Evolutionary conservation across 169 alveolate genomes (phyloP).

Genomic region (Plasmodium adleri): DNA sequence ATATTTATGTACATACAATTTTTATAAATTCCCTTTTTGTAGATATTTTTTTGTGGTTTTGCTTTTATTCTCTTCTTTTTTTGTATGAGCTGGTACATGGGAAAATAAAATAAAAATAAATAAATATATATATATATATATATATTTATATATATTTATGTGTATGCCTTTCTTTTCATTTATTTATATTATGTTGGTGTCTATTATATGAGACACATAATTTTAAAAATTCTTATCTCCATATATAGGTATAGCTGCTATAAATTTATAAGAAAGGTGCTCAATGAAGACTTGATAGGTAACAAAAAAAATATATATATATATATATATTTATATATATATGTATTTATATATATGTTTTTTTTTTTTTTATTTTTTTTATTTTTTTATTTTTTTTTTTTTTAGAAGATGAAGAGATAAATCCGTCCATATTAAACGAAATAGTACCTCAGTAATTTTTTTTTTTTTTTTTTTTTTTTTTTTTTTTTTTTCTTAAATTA

Average conservation of each 20-base stretch:
- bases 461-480: constrained; percentile 6
- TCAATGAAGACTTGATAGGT: constrained; percentile 28
- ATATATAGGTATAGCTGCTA: constrained; percentile 26
- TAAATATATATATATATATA: not conserved
- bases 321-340: too few species aligned
- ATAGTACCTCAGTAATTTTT: constrained; percentile 44
- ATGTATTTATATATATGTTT: not conserved
- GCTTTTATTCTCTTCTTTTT: constrained; percentile 22
- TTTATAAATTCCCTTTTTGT: not conserved
- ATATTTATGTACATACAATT: not conserved
- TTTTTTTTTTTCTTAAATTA: too few species aligned
- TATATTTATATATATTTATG: too few species aligned
- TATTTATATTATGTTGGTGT: too few species aligned
- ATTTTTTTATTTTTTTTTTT: not conserved
- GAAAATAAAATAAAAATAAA: not conserved
- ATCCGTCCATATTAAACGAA: constrained; percentile 62
- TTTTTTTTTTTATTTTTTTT: not conserved
- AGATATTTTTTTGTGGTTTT: constrained; percentile 31
- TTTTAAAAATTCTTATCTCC: not conserved
- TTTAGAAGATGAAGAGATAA: constrained; percentile 55
- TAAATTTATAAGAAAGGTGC: not conserved
- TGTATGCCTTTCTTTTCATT: too few species aligned
- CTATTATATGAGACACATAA: too few species aligned
- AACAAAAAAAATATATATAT: too few species aligned
- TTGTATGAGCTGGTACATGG: constrained; percentile 52